A percentile compares a stretch with the other conserved stretches of the same genome.
Evolutionary conservation across 2,329 filamentous ascomycete genomes (phyloP).

Genomic region (Didymella pinodella): DNA sequence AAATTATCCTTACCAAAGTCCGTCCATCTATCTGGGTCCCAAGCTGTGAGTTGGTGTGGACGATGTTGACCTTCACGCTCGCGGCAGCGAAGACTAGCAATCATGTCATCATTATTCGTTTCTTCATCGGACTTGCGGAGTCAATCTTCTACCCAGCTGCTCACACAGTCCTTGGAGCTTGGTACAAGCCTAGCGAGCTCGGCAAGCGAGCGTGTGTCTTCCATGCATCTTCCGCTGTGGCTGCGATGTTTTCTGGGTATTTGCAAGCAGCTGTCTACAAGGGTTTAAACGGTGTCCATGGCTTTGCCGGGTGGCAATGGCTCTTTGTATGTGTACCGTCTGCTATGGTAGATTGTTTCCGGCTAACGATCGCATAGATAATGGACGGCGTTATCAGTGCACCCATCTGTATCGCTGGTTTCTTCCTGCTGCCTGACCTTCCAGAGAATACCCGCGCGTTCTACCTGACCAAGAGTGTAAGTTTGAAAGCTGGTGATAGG

Average conservation of each 20-base stretch:
- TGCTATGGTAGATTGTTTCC: too few species aligned
- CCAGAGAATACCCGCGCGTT: conserved; percentile 28
- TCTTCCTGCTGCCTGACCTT: conserved; percentile 29
- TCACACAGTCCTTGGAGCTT: conserved; percentile 34
- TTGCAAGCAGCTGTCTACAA: conserved; percentile 34
- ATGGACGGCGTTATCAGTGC: conserved; percentile 32
- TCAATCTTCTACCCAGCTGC: conserved; percentile 32
- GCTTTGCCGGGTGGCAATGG: conserved; percentile 35
- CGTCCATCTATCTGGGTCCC: conserved; percentile 34
- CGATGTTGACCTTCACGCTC: conserved; percentile 33
- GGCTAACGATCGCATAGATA: conserved; percentile 12
- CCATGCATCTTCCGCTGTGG: conserved; percentile 30
- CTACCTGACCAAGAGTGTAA: conserved; percentile 25
- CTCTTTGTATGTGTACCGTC: conserved; percentile 25
- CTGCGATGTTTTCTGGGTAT: conserved; percentile 36
- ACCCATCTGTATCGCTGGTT: conserved; percentile 26
- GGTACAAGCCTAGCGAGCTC: conserved; percentile 36
- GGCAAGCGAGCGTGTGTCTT: conserved; percentile 38
- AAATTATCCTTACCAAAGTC: conserved; percentile 33
- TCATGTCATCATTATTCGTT: conserved; percentile 34
- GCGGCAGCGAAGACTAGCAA: conserved; percentile 32
- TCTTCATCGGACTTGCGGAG: conserved; percentile 34
- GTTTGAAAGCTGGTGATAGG: neutral
- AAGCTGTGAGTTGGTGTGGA: conserved; percentile 32
- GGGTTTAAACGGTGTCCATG: conserved; percentile 27